A percentile compares a stretch with the other conserved stretches of the same genome.
Evolutionary conservation across 768 basidiomycete species (phyloP).

Genomic region (Amylocystis lapponica): DNA sequence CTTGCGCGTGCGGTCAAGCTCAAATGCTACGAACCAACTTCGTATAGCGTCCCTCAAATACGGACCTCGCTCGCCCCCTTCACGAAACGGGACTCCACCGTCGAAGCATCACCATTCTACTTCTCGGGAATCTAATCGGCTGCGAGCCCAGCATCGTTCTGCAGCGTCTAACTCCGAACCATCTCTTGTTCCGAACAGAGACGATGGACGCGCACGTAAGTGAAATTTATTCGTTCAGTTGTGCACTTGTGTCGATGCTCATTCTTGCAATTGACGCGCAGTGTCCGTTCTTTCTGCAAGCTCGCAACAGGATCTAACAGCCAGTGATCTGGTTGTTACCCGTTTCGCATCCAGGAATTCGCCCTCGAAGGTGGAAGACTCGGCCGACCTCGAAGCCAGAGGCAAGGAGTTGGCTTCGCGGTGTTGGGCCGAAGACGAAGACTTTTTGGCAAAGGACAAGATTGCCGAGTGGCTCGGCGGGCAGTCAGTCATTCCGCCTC

Average conservation of each 20-base stretch:
- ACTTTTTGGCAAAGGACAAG: constrained; percentile 81
- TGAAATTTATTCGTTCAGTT: no score
- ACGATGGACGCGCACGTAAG: constrained; percentile 48
- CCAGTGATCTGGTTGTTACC: constrained; percentile 46
- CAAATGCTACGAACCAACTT: constrained; percentile 8
- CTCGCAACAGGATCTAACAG: constrained; percentile 53
- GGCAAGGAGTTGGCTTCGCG: constrained; percentile 70
- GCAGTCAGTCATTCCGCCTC: constrained; percentile 53
- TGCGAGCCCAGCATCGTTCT: constrained; percentile 64
- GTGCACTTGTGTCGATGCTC: no score
- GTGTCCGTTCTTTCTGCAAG: constrained; percentile 22
- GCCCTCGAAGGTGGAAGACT: constrained; percentile 40
- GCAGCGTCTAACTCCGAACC: constrained; percentile 79
- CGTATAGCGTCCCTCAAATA: constrained; percentile 17
- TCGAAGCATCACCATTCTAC: neutral
- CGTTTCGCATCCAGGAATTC: constrained; percentile 34
- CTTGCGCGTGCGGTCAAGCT: constrained; percentile 15
- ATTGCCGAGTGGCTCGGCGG: constrained; percentile 97
- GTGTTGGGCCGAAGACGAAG: constrained; percentile 85
- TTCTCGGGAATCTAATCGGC: constrained; percentile 36
- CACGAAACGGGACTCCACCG: constrained; percentile 23
- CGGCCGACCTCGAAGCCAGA: constrained; percentile 51
- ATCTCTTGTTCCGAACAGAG: constrained; percentile 55
- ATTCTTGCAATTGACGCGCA: constrained; percentile 9
- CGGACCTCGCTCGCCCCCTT: constrained; percentile 16